Evolutionary conservation across 1,284 basidiomycete genomes (phyloP).

Genomic region (Ganoderma sinense): DNA sequence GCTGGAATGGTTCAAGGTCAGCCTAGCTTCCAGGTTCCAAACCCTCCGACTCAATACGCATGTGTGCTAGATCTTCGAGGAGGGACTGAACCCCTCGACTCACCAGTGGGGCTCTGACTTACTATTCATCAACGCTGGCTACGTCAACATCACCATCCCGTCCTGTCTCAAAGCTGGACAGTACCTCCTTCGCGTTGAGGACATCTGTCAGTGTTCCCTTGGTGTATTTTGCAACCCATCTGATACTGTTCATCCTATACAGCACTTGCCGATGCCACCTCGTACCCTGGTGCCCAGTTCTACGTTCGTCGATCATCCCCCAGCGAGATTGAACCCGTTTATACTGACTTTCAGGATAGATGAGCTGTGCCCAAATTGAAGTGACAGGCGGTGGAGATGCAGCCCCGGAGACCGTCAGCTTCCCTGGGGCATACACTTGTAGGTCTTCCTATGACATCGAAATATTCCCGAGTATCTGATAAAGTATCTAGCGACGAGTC

Average conservation of each 20-base stretch:
- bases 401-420: slow-evolving; percentile 54
- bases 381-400: slow-evolving; percentile 57
- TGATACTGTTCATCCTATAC: neutral
- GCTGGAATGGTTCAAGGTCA: slow-evolving; percentile 63
- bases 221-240: neutral
- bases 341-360: slow-evolving; percentile 38
- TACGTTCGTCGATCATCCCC: slow-evolving; percentile 34
- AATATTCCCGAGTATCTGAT: neutral
- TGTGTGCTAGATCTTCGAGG: slow-evolving; percentile 46
- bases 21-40: neutral
- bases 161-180: slow-evolving; percentile 55
- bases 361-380: slow-evolving; percentile 59
- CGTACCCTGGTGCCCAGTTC: slow-evolving; percentile 60
- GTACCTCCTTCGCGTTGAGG: slow-evolving; percentile 59
- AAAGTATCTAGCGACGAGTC: slow-evolving; percentile 35
- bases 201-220: slow-evolving; percentile 50
- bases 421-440: slow-evolving; percentile 57
- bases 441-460: slow-evolving; percentile 23
- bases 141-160: slow-evolving; percentile 59
- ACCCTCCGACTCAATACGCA: neutral
- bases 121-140: slow-evolving; percentile 58
- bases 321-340: too few species aligned
- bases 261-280: slow-evolving; percentile 50
- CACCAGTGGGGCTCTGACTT: slow-evolving; percentile 56
- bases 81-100: slow-evolving; percentile 45